Evolutionary conservation across 345 rosid genomes (phyloP), one percentile per base, ranked within the genome.

Genomic region (Abelmoschus esculentus): DNA sequence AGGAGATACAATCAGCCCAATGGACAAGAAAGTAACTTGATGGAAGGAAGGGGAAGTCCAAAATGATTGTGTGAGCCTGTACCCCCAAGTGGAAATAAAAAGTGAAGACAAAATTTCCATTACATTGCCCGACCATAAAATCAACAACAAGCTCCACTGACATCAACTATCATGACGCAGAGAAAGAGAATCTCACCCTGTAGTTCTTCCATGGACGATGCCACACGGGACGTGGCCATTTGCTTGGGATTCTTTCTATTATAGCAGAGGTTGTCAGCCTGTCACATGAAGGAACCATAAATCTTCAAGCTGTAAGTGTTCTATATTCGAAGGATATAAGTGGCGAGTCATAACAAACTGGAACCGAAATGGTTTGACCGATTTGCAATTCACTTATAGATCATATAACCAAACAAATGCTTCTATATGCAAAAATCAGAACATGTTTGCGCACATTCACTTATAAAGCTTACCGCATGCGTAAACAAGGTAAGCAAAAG

Each of bases 131-230:
- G 8, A n/a, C 55, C 22, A 0, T 50, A 50, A n/a, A 50, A 50
- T n/a, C 12, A 22, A 38, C 47, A 46, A 34, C 7, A 52, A 36
- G 2, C 15, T 12, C 31, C 17, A 2, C 42, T 19, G 55, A 18
- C 36, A 46, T 26, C 14, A 64, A n/a, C 12, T 29, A 65, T 6
- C 7, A 32, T 3, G 56, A 15, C 28, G 40, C n/a, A 53, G 26
- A 47, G 50, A 22, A 17, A 38, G 53, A 54, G 42, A 2, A 38
- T 75, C 78, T 81, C 78, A 95, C 99, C 92, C 99, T 85, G 79
- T 96, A 96, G 83, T 88, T 90, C 86, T 92, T 96, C 99, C 99
- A 96, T 68, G 99, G 99, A 62, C 96, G 79, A 85, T 78, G 99
- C 99, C 99, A 96, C 34, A 74, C 85, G 31, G 99, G 99, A 72